Percentiles rank a stretch among this genome's conserved stretches.
Evolutionary conservation across 106 monocot species (phyloP).

Genomic region (Allium cepa): DNA sequence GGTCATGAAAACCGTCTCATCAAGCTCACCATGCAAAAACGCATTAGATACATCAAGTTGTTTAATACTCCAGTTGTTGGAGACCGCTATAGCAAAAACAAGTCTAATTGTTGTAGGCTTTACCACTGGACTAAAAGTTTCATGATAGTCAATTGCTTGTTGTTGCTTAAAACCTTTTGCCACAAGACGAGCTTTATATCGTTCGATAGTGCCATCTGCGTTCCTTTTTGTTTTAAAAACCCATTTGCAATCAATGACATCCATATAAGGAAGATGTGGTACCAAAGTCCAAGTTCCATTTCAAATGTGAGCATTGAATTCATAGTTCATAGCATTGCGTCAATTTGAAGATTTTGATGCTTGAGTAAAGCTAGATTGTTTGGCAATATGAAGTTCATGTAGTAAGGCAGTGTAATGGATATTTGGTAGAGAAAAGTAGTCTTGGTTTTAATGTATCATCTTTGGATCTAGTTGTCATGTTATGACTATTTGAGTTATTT

Average conservation of each 20-base stretch:
- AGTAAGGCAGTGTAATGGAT: too few relatives aligned
- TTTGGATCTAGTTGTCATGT: too few relatives aligned
- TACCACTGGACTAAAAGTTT: neutral
- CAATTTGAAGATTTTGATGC: neutral
- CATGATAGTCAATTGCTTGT: neutral
- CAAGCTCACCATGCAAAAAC: slow-evolving; percentile 10
- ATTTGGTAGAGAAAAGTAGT: too few relatives aligned
- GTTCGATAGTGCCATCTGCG: neutral
- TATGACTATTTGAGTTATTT: too few relatives aligned
- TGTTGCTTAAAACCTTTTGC: neutral
- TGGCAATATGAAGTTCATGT: too few relatives aligned
- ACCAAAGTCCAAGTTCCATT: neutral
- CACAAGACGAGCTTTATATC: neutral
- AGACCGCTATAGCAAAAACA: neutral
- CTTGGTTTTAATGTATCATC: too few relatives aligned
- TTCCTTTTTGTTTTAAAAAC: neutral
- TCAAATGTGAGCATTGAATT: neutral
- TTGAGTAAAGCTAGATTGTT: neutral
- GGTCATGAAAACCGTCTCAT: slow-evolving; percentile 12
- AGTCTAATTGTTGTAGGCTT: neutral
- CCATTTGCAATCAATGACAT: slow-evolving; percentile 1
- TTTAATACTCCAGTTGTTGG: slow-evolving; percentile 2
- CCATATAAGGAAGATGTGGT: neutral
- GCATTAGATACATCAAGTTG: slow-evolving; percentile 13
- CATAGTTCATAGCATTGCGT: neutral